Evolutionary conservation across 2,329 filamentous ascomycete genomes (phyloP), one percentile per base, ranked within the genome.

Genomic region (Ciborinia camelliae): DNA sequence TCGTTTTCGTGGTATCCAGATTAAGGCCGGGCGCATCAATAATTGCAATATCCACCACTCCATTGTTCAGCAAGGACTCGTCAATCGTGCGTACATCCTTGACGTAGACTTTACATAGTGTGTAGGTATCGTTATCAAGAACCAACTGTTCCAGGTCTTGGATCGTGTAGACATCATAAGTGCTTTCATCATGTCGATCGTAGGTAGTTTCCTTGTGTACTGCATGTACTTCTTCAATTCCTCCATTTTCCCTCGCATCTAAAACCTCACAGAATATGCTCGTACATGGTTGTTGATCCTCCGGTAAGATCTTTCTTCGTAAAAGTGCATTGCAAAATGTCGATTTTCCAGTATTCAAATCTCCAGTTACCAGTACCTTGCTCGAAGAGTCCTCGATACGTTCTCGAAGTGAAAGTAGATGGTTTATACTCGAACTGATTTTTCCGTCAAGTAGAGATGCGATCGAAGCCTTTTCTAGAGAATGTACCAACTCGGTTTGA

Each of bases 291-390:
- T 98, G 95, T 76, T 99, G 94, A 72, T 99, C 95, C 77, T 98
- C 95, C 0, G 95, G 95, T 4, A 99, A 79, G 35, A 99, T 86
- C 77, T 98, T 98, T 68, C 93, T 87, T 67, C 95, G 89, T 48
- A 99, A 79, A 2, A 99, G 81, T n/a, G 95, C 95, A 77, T 99
- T 99, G 80, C 95, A 99, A 73, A 99, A 99, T 0, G 95, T 99
- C 4, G 95, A 99, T 76, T 99, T 99, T 74, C 95, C 95, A 10
- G 95, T 94, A 74, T 99, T 99, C 62, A 99, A 79, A 75, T 99
- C 95, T 73, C 95, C 95, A 0, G 95, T 99, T 23, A 99, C 88
- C 65, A 99, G 79, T 1, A 99, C 95, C 77, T 99, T 99, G 78
- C 94, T 98, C 5, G 94, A 91, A 0, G 92, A 98, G 77, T 99